Conservation (phyloP, 1,139 yeast species). For the Wickerhamiella pararugosa region DNA sequence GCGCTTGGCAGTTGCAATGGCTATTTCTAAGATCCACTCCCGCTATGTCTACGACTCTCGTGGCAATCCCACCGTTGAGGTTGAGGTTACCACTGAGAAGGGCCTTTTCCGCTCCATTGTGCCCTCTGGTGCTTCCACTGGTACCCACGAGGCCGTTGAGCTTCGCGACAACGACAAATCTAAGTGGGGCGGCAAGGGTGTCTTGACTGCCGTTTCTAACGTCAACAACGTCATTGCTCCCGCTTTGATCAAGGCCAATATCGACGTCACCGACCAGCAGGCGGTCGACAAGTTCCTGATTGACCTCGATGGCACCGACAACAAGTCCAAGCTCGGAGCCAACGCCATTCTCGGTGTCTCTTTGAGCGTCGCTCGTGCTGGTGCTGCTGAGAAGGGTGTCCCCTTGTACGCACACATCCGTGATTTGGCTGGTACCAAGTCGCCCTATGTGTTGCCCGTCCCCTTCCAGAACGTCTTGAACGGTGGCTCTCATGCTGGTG, state of each 20-base stretch:
- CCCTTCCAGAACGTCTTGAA: slow-evolving; percentile 95
- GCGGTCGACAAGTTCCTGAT: slow-evolving; percentile 66
- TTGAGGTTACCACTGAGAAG: slow-evolving; percentile 70
- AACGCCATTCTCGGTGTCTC: slow-evolving; percentile 94
- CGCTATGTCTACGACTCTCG: slow-evolving; percentile 95
- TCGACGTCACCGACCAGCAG: slow-evolving; percentile 66
- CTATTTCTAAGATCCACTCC: slow-evolving; percentile 58
- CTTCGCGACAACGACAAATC: slow-evolving; percentile 89
- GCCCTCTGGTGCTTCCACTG: slow-evolving; percentile 96
- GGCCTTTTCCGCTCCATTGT: slow-evolving; percentile 88
- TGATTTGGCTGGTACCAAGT: slow-evolving; percentile 47
- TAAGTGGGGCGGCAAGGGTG: slow-evolving; percentile 96
- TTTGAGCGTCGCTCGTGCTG: slow-evolving; percentile 85
- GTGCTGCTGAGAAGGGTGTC: slow-evolving; percentile 77
- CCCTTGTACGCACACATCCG: slow-evolving; percentile 81
- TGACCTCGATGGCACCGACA: slow-evolving; percentile 78
- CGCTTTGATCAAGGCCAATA: slow-evolving; percentile 56
- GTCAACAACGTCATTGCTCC: slow-evolving; percentile 85
- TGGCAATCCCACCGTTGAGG: slow-evolving; percentile 98
- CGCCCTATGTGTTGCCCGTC: slow-evolving; percentile 78
- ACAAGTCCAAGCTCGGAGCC: slow-evolving; percentile 91
- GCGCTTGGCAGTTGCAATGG: slow-evolving; percentile 23
- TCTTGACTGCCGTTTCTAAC: slow-evolving; percentile 77
- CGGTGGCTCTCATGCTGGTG: slow-evolving; percentile 99
- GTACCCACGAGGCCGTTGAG: slow-evolving; percentile 89